phyloP scores from a whole-genome alignment of 2,329 filamentous ascomycete genomes.

The Magnaporthiopsis rhizophila region DNA sequence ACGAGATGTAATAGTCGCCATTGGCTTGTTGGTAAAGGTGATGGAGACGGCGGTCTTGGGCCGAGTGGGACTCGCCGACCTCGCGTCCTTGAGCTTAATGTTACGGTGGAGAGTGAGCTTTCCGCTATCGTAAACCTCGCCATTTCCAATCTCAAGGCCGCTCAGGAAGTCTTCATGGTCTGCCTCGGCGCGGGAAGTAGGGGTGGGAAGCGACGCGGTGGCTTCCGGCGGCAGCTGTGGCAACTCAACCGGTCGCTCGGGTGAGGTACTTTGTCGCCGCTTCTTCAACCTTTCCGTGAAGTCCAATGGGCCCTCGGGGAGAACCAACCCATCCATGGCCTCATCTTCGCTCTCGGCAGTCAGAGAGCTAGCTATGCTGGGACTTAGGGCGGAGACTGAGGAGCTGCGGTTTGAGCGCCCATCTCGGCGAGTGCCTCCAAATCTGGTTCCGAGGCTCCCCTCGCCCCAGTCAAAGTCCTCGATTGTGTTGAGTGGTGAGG shows the following conservation, averaged over 20 bases:
- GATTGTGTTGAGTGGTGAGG: slow-evolving; percentile 45
- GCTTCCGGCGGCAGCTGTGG: slow-evolving; percentile 12
- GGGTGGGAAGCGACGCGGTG: slow-evolving; percentile 9
- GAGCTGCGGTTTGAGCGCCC: slow-evolving; percentile 76
- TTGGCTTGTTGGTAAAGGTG: slow-evolving; percentile 81
- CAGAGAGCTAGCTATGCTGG: slow-evolving; percentile 84
- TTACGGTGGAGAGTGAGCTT: slow-evolving; percentile 87
- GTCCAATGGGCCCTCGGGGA: slow-evolving; percentile 77
- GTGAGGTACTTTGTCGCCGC: slow-evolving; percentile 54
- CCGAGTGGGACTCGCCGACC: slow-evolving; percentile 61
- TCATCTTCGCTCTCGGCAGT: slow-evolving; percentile 93
- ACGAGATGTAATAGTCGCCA: slow-evolving; percentile 45
- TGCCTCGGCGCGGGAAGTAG: slow-evolving; percentile 24
- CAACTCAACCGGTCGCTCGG: slow-evolving; percentile 32
- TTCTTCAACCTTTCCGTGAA: slow-evolving; percentile 71
- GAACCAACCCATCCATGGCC: slow-evolving; percentile 77
- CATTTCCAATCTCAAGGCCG: slow-evolving; percentile 79
- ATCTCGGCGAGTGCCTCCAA: slow-evolving; percentile 77
- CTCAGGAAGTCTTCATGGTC: slow-evolving; percentile 74
- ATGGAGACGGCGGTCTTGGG: slow-evolving; percentile 73
- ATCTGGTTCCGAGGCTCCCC: slow-evolving; percentile 83
- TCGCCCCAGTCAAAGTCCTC: slow-evolving; percentile 94
- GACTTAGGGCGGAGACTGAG: slow-evolving; percentile 81
- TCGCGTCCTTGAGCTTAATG: slow-evolving; percentile 72
- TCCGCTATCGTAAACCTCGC: slow-evolving; percentile 69